These are phyloP conservation scores for Paecilomyces variotii DNA, from an alignment of 2,329 filamentous ascomycete species.

Conservation along the genomic window DNA sequence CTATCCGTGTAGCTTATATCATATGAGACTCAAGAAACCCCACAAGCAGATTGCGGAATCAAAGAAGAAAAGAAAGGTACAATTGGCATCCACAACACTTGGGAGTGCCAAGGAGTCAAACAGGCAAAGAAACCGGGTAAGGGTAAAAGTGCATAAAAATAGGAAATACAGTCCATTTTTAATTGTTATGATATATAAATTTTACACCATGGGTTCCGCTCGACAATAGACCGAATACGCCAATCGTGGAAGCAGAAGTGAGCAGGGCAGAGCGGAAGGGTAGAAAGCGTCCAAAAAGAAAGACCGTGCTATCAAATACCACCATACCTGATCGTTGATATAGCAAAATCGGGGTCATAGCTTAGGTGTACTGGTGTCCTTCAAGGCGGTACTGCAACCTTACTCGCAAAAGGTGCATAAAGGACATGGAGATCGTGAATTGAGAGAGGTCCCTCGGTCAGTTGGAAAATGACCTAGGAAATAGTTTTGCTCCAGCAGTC, in stretches of 20 bases:
- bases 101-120: neutral
- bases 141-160: neutral
- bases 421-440: neutral
- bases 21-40: neutral
- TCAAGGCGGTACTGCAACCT: neutral
- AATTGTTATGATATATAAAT: conserved; percentile 4
- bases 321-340: neutral
- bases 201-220: conserved; percentile 3
- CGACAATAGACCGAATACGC: neutral
- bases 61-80: neutral
- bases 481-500: neutral
- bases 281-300: neutral
- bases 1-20: neutral
- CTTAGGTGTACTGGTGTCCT: neutral
- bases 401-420: neutral
- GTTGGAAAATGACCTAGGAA: neutral
- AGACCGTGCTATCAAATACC: neutral
- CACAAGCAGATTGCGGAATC: neutral
- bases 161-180: neutral
- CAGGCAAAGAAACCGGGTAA: neutral
- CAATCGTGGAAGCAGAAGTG: conserved; percentile 1
- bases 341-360: neutral
- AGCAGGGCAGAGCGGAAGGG: neutral
- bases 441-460: neutral
- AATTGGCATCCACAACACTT: neutral